Evolutionary conservation across 2,329 filamentous ascomycete species (phyloP).

Genomic region (Camillea tinctor): DNA sequence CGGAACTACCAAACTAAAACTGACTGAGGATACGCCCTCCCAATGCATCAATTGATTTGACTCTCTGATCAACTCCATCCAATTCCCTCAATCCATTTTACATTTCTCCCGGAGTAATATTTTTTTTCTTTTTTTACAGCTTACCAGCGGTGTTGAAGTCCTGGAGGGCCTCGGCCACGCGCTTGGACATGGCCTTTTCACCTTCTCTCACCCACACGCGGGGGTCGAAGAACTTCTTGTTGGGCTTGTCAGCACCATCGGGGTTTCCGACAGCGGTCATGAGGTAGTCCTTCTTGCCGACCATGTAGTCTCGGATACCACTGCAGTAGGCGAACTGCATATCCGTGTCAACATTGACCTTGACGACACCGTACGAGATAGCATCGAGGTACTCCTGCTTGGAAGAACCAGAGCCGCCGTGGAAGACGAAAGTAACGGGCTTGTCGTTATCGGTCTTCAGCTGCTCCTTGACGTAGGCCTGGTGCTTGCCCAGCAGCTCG

Average conservation of each 20-base stretch:
- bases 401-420: conserved; percentile 89
- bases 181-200: conserved; percentile 91
- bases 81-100: background rate
- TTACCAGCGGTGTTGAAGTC: conserved; percentile 88
- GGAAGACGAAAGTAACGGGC: conserved; percentile 99
- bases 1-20: background rate
- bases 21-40: background rate
- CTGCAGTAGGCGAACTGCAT: conserved; percentile 91
- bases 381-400: conserved; percentile 89
- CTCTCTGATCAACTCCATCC: background rate
- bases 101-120: background rate
- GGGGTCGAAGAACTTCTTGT: conserved; percentile 93
- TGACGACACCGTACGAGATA: conserved; percentile 92
- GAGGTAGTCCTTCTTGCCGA: conserved; percentile 95
- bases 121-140: conserved; percentile 53
- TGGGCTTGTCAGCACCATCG: conserved; percentile 94
- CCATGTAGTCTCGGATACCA: conserved; percentile 92
- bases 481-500: conserved; percentile 95
- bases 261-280: conserved; percentile 87
- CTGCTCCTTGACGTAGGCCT: conserved; percentile 84
- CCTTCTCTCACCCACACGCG: conserved; percentile 95
- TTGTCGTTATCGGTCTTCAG: conserved; percentile 70
- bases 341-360: conserved; percentile 99
- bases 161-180: conserved; percentile 76
- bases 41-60: background rate